These are phyloP conservation scores for Colletotrichum sp. DNA, from an alignment of 2,329 filamentous ascomycete genomes.

Conservation along the genomic window DNA sequence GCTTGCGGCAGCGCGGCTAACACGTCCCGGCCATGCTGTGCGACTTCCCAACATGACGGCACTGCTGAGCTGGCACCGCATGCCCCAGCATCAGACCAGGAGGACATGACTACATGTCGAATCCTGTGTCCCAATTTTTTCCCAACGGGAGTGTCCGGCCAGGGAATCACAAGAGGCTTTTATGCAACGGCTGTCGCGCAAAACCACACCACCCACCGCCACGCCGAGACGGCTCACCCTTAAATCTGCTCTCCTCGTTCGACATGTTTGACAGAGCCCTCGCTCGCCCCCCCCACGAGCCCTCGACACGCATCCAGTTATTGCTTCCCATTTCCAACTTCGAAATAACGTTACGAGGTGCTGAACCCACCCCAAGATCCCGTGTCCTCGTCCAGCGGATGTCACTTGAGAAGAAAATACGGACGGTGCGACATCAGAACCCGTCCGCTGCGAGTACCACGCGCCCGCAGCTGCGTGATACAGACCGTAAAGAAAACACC, in stretches of 20 bases:
- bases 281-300: background rate
- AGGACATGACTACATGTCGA: background rate
- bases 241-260: background rate
- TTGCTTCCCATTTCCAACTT: background rate
- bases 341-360: background rate
- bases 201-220: background rate
- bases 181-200: background rate
- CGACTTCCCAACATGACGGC: background rate
- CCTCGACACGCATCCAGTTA: background rate
- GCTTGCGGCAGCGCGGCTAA: background rate
- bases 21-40: background rate
- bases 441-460: background rate
- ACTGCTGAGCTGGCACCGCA: constrained; percentile 5
- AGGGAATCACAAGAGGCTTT: background rate
- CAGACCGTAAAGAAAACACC: background rate
- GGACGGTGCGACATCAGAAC: background rate
- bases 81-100: background rate
- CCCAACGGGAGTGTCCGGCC: background rate
- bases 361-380: background rate
- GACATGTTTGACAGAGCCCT: background rate
- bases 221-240: background rate
- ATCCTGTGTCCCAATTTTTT: background rate
- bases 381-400: background rate
- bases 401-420: background rate
- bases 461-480: background rate